Percentiles rank a stretch among this genome's conserved stretches.
Conservation (phyloP, 2,329 filamentous ascomycete species). For the Colletotrichum sp. region DNA sequence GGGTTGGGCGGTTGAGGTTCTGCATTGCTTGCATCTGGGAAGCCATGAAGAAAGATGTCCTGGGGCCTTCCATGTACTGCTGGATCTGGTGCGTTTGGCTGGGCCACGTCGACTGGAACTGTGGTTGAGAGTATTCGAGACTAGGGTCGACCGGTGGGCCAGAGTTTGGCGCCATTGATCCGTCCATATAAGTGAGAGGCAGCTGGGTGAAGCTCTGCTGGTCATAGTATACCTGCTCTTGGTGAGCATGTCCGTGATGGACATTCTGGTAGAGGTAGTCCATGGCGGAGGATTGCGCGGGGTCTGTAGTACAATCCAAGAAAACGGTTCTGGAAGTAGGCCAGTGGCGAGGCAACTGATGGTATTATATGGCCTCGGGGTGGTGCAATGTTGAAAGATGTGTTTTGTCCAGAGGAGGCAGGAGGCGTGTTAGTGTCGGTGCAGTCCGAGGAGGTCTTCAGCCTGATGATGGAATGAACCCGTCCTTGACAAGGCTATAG, state of each 20-base stretch:
- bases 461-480: neutral
- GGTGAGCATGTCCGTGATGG: neutral
- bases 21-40: conserved; percentile 3
- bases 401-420: neutral
- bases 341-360: neutral
- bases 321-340: neutral
- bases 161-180: neutral
- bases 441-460: neutral
- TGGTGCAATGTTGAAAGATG: neutral
- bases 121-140: neutral
- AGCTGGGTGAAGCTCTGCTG: conserved; percentile 1
- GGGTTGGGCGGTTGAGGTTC: neutral
- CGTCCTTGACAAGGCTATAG: neutral
- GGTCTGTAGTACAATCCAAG: neutral
- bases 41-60: conserved; percentile 16
- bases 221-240: conserved; percentile 1
- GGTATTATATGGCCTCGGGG: neutral
- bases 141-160: conserved; percentile 7
- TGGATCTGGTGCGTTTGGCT: conserved; percentile 10
- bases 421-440: neutral
- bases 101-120: conserved; percentile 6
- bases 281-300: neutral
- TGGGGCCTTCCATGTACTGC: conserved; percentile 13
- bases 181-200: neutral
- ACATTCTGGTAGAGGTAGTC: neutral